These are phyloP conservation scores for Populus trichocarpa DNA, from an alignment of 441 rosid species.

Conservation along the genomic window DNA sequence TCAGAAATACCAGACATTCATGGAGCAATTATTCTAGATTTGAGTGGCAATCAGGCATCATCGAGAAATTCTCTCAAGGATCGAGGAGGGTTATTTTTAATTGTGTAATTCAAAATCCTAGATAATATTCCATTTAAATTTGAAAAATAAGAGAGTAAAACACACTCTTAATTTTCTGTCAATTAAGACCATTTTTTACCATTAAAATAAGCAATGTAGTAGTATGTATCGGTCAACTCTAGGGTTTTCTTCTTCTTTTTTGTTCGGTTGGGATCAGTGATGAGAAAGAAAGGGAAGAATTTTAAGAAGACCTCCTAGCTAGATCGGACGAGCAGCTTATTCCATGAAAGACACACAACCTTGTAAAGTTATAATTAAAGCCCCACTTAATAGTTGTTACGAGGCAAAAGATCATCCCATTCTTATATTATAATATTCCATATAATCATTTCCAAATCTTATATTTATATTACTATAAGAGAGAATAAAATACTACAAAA, in stretches of 20 bases:
- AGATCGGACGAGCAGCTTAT: background rate
- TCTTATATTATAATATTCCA: background rate
- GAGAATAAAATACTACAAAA: background rate
- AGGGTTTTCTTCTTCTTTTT: background rate
- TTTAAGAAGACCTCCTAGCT: background rate
- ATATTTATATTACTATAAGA: background rate
- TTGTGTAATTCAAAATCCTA: background rate
- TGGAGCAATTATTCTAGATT: background rate
- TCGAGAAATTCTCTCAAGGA: background rate
- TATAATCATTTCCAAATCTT: background rate
- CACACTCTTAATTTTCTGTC: background rate
- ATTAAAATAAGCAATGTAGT: background rate
- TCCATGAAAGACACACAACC: constrained; percentile 4
- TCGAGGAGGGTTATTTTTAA: background rate
- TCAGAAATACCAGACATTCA: background rate
- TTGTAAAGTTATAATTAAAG: background rate
- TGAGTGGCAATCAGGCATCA: background rate
- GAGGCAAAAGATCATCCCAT: background rate
- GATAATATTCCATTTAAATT: background rate
- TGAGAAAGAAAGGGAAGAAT: background rate
- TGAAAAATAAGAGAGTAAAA: background rate
- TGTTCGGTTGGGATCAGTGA: background rate
- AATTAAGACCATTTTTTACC: background rate
- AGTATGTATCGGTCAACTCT: constrained; percentile 3
- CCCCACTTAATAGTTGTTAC: constrained; percentile 11